These are phyloP conservation scores for Corylus heterophylla DNA, from an alignment of 306 rosid species.

Conservation along the genomic window DNA sequence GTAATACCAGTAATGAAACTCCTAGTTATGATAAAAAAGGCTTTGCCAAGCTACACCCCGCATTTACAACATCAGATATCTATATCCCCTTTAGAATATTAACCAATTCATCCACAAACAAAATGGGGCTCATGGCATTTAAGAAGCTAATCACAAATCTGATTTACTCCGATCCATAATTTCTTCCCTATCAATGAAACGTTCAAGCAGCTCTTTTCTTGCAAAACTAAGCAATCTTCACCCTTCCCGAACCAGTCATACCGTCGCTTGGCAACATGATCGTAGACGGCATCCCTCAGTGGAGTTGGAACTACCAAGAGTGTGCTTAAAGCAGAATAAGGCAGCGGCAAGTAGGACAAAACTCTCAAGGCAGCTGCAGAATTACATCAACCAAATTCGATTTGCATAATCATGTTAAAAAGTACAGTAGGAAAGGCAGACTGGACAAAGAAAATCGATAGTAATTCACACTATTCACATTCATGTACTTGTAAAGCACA, in stretches of 20 bases:
- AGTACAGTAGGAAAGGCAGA: neutral
- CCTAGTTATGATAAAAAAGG: neutral
- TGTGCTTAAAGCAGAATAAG: constrained; percentile 61
- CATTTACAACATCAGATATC: neutral
- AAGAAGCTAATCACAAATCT: constrained; percentile 24
- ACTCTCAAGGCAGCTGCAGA: constrained; percentile 77
- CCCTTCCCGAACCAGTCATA: constrained; percentile 68
- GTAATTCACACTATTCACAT: neutral
- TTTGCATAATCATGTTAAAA: constrained; percentile 10
- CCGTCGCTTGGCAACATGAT: constrained; percentile 53
- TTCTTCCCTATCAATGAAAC: constrained; percentile 85
- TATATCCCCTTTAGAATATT: neutral
- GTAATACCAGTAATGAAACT: neutral
- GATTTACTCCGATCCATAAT: constrained; percentile 30
- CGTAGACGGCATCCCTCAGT: constrained; percentile 62
- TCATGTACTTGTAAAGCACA: neutral
- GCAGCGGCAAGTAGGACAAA: constrained; percentile 69
- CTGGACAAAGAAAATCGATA: constrained; percentile 2
- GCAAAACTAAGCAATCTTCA: constrained; percentile 60
- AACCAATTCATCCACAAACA: neutral
- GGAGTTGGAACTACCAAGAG: constrained; percentile 63
- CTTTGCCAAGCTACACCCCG: neutral
- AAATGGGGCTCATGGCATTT: constrained; percentile 6
- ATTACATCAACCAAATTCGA: constrained; percentile 30
- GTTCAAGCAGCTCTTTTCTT: constrained; percentile 71